These are phyloP conservation scores for Stachybotrys echinatus DNA, from an alignment of 2,329 filamentous ascomycete genomes.

Conservation along the genomic window DNA sequence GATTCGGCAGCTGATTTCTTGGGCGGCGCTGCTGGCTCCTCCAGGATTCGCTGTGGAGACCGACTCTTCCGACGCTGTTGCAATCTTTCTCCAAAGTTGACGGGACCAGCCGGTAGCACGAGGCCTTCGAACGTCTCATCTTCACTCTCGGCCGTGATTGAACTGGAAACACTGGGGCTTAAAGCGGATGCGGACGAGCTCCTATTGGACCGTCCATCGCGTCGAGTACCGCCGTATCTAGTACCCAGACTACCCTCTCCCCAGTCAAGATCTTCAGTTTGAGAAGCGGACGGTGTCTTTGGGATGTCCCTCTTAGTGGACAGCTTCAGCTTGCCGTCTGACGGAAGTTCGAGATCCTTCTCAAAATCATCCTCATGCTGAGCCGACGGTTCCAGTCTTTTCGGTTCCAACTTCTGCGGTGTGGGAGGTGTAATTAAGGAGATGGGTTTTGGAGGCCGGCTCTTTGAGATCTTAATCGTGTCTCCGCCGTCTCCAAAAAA, in stretches of 20 bases:
- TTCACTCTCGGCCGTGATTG: slow-evolving; percentile 86
- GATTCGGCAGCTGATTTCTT: slow-evolving; percentile 30
- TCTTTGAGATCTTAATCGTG: slow-evolving; percentile 65
- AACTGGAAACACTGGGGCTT: slow-evolving; percentile 89
- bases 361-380: slow-evolving; percentile 63
- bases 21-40: slow-evolving; percentile 26
- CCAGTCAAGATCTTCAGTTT: slow-evolving; percentile 81
- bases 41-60: slow-evolving; percentile 44
- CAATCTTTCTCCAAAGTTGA: slow-evolving; percentile 77
- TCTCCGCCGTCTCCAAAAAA: slow-evolving; percentile 58
- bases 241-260: slow-evolving; percentile 90
- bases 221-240: slow-evolving; percentile 78
- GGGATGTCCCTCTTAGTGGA: slow-evolving; percentile 57
- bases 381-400: slow-evolving; percentile 13
- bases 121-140: slow-evolving; percentile 91
- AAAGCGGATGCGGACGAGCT: slow-evolving; percentile 85
- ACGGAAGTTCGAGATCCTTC: slow-evolving; percentile 65
- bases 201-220: slow-evolving; percentile 72
- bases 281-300: slow-evolving; percentile 51
- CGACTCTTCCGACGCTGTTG: slow-evolving; percentile 62
- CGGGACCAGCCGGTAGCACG: slow-evolving; percentile 73
- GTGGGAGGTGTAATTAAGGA: slow-evolving; percentile 53
- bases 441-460: slow-evolving; percentile 45
- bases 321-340: slow-evolving; percentile 59
- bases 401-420: slow-evolving; percentile 35